Evolutionary conservation across 257 asterid genomes (phyloP).

Genomic region (Paulownia fortunei): DNA sequence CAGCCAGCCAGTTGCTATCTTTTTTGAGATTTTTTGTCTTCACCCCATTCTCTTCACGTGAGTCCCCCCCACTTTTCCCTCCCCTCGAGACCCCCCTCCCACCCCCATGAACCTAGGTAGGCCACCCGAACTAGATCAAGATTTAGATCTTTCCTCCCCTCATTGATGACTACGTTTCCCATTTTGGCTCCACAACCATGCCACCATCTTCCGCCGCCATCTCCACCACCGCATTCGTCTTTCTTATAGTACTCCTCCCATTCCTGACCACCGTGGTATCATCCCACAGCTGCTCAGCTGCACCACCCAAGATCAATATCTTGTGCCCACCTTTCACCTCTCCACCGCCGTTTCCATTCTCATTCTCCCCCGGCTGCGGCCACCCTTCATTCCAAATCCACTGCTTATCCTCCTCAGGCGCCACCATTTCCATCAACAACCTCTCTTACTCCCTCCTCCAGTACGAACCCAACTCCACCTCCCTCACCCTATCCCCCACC

Average conservation of each 20-base stretch:
- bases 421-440: constrained; percentile 67
- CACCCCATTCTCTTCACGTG: constrained; percentile 63
- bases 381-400: constrained; percentile 88
- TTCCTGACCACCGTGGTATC: constrained; percentile 20
- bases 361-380: constrained; percentile 83
- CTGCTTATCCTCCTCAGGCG: constrained; percentile 52
- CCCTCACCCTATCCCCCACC: constrained; percentile 63
- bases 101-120: background rate
- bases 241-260: constrained; percentile 30
- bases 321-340: constrained; percentile 78
- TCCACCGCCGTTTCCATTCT: constrained; percentile 79
- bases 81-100: constrained; percentile 45
- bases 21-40: constrained; percentile 47
- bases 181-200: constrained; percentile 40
- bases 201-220: constrained; percentile 33
- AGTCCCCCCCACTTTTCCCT: constrained; percentile 32
- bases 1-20: background rate
- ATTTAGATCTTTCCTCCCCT: constrained; percentile 43
- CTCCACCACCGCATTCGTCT: constrained; percentile 19
- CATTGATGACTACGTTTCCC: constrained; percentile 36
- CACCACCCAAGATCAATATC: constrained; percentile 24
- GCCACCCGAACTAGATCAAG: constrained; percentile 44
- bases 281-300: constrained; percentile 46
- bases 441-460: constrained; percentile 57
- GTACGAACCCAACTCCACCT: constrained; percentile 64